Base-by-base conservation (phyloP, 192 early-diverging fungal species). In the Haplosporangium gracile region DNA sequence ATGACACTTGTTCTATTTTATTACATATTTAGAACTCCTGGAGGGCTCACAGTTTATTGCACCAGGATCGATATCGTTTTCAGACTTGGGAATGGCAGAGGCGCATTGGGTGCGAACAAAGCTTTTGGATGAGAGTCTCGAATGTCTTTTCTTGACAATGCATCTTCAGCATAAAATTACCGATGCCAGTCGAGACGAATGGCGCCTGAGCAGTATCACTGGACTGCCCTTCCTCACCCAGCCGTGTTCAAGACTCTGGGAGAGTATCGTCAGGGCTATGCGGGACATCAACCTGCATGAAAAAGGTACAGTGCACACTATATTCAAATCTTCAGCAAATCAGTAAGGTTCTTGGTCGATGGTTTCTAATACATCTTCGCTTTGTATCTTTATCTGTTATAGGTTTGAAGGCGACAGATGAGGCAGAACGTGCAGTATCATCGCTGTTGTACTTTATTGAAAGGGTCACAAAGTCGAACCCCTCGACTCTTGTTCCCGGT, bases 51-150 rank as follows among this genome's bases (percentile, higher is more conserved):
- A 69, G 51, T 51, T 24, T 43, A 83, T 83, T 70, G 82, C 75
- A 4, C 82, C 82, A 40, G 82, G 82, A 42, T 57, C 82, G 57
- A 83, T 83, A 3, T 74, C 82, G 22, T 83, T 83, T 70, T 29
- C 76, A 24, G 76, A 83, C 53, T 51, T 78, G 15, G 76, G 82
- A 16, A 49, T 32, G 43, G 53, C 72, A 0, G 77, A 83, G 22
- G 72, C 51, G 34, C 36, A 36, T 9, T 83, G 82, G 82, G 77
- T 78, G n/a, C 82, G 82, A 29, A 75, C 82, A 10, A 72, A 57
- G 20, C 68, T 83, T 26, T 72, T 83, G 36, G 76, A 78, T 5
- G 22, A 43, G 10, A 72, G 82, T n/a, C 45, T 83, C 7, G 76
- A 83, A 11, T 68, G 72, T n/a, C 22, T 83, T 18, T 78, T 68